phyloP scores from a whole-genome alignment of 2,329 filamentous ascomycete genomes.

The Aureobasidium melanogenum region DNA sequence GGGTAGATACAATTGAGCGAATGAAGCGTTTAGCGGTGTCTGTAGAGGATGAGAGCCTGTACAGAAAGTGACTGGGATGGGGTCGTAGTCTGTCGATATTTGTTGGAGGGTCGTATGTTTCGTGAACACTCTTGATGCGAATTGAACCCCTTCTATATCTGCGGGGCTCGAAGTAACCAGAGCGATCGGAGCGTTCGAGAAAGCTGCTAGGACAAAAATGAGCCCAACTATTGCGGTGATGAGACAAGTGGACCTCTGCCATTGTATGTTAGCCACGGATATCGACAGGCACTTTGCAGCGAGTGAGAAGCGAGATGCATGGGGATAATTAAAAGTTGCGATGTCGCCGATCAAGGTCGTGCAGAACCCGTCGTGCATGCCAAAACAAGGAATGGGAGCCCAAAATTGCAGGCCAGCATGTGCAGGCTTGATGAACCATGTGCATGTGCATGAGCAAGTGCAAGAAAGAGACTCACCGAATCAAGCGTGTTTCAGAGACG shows the following conservation, averaged over 20 bases:
- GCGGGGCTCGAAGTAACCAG: constrained; percentile 10
- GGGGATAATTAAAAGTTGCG: neutral
- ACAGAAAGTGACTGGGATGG: neutral
- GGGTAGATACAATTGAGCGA: constrained; percentile 28
- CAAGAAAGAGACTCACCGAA: neutral
- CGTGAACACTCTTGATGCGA: constrained; percentile 8
- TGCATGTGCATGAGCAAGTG: constrained; percentile 4
- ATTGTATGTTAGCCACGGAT: neutral
- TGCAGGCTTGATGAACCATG: neutral
- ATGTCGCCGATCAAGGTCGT: neutral
- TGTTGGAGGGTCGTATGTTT: neutral
- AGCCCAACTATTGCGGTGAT: neutral
- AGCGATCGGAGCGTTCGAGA: neutral
- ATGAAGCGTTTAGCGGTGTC: constrained; percentile 43
- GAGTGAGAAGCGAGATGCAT: neutral
- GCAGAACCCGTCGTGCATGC: neutral
- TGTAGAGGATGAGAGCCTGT: constrained; percentile 39
- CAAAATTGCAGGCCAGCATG: neutral
- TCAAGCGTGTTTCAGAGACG: constrained; percentile 3
- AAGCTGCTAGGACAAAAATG: neutral
- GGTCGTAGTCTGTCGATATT: neutral
- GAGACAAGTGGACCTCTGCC: neutral
- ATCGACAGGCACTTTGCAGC: neutral
- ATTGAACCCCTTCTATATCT: constrained; percentile 6
- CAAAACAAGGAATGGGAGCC: constrained; percentile 8